These are phyloP conservation scores for Trichophyton verrucosum DNA, from an alignment of 2,329 filamentous ascomycete genomes.

Conservation along the genomic window DNA sequence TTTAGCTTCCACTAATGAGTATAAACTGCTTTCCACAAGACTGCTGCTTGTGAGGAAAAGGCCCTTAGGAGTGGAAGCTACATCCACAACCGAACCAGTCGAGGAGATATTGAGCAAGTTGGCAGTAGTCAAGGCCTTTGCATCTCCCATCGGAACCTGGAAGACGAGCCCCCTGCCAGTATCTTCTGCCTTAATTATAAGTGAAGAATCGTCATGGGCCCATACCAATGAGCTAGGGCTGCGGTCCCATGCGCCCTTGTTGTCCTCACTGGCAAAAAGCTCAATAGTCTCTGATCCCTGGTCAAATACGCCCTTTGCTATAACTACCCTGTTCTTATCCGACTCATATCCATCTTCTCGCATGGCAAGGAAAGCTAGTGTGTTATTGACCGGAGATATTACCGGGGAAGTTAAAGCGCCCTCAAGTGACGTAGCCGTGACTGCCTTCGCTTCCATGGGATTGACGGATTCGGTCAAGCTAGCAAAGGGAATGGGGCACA, in stretches of 20 bases:
- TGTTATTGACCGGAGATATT: slow-evolving; percentile 33
- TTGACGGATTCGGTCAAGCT: slow-evolving; percentile 29
- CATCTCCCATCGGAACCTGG: slow-evolving; percentile 23
- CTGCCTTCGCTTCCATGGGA: slow-evolving; percentile 21
- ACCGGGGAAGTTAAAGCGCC: slow-evolving; percentile 36
- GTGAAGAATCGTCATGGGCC: slow-evolving; percentile 29
- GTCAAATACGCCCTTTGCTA: slow-evolving; percentile 30
- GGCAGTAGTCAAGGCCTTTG: slow-evolving; percentile 17
- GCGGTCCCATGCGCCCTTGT: slow-evolving; percentile 30
- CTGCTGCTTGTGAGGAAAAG: slow-evolving; percentile 34
- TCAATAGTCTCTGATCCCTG: slow-evolving; percentile 19
- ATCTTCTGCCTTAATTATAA: slow-evolving; percentile 33
- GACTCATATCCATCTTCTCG: slow-evolving; percentile 36
- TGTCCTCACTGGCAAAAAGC: slow-evolving; percentile 27
- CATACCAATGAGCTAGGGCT: slow-evolving; percentile 33
- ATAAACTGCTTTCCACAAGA: slow-evolving; percentile 34
- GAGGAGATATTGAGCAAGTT: slow-evolving; percentile 28
- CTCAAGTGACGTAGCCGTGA: slow-evolving; percentile 19
- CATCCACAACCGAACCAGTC: slow-evolving; percentile 31
- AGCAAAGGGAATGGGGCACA: slow-evolving; percentile 27
- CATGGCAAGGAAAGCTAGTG: slow-evolving; percentile 34
- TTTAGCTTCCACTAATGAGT: slow-evolving; percentile 30
- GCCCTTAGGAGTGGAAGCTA: slow-evolving; percentile 25
- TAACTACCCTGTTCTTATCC: slow-evolving; percentile 34
- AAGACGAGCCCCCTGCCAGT: slow-evolving; percentile 33